Percentiles rank a stretch among this genome's conserved stretches.
Conservation (phyloP, 2,329 filamentous ascomycete species). For the Ascocoryne sarcoides region DNA sequence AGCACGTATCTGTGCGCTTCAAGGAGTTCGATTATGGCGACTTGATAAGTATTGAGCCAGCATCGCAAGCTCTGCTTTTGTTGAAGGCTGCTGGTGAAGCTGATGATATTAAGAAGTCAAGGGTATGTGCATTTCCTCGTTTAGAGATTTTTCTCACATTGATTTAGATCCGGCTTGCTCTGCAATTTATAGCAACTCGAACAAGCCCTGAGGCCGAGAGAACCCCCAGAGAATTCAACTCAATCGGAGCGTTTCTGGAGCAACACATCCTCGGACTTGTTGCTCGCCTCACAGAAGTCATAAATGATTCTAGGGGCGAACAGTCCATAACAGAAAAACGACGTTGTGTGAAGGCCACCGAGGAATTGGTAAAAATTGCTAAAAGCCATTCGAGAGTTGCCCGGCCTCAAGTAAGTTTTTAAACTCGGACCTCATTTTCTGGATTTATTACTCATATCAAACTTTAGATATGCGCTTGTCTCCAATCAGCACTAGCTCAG, state of each 20-base stretch:
- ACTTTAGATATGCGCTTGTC: conserved; percentile 73
- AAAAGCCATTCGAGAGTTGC: conserved; percentile 67
- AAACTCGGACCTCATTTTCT: too few relatives aligned
- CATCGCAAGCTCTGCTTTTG: conserved; percentile 69
- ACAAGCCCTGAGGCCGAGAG: conserved; percentile 1
- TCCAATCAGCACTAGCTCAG: conserved; percentile 73
- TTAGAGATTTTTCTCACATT: too few relatives aligned
- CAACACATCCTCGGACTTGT: conserved; percentile 81
- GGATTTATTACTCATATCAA: neutral
- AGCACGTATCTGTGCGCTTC: conserved; percentile 62
- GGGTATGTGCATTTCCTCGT: too few relatives aligned
- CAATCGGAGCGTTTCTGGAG: conserved; percentile 69
- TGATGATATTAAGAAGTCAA: conserved; percentile 43
- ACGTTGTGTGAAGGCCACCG: conserved; percentile 72
- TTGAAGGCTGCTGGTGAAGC: conserved; percentile 70
- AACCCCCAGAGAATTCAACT: conserved; percentile 39
- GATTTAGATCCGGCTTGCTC: conserved; percentile 23
- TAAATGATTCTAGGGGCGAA: conserved; percentile 58
- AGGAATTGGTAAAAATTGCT: conserved; percentile 76
- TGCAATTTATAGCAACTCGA: conserved; percentile 34
- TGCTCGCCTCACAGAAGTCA: conserved; percentile 66
- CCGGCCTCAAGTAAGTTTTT: conserved; percentile 73
- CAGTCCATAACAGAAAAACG: conserved; percentile 60
- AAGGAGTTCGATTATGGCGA: conserved; percentile 55
- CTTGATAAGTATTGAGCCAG: conserved; percentile 66